Evolutionary conservation across 257 asterid species (phyloP).

Genomic region (Petunia axillaris): DNA sequence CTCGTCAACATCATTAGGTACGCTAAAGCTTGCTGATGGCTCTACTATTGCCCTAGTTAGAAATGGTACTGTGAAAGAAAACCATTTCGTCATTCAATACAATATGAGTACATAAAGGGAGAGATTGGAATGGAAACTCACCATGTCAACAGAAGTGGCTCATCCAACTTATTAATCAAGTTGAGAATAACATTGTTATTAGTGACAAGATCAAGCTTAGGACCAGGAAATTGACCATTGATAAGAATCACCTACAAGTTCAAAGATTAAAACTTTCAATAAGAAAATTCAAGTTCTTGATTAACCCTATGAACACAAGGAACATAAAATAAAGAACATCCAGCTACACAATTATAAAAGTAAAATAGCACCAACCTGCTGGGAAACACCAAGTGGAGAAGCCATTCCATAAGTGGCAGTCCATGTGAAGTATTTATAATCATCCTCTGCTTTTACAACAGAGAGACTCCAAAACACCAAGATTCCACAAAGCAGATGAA

Average conservation of each 20-base stretch:
- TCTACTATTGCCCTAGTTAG: too few relatives aligned
- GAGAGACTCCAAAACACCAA: conserved; percentile 42
- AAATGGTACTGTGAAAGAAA: too few relatives aligned
- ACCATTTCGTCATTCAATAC: too few relatives aligned
- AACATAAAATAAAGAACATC: background rate
- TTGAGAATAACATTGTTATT: conserved; percentile 75
- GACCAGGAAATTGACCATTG: conserved; percentile 87
- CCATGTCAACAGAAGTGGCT: conserved; percentile 86
- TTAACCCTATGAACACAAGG: background rate
- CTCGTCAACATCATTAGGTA: too few relatives aligned
- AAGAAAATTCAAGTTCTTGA: background rate
- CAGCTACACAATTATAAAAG: background rate
- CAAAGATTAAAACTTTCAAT: conserved; percentile 26
- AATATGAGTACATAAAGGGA: background rate
- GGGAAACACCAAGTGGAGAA: conserved; percentile 72
- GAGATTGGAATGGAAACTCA: conserved; percentile 35
- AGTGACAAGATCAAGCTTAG: conserved; percentile 66
- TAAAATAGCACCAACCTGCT: conserved; percentile 50
- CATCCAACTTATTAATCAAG: conserved; percentile 70
- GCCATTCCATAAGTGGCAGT: conserved; percentile 74
- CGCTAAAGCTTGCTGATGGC: too few relatives aligned
- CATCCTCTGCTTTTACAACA: conserved; percentile 70
- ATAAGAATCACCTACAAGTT: conserved; percentile 70
- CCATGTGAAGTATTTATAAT: conserved; percentile 74
- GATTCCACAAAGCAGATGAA: conserved; percentile 33